Percentiles rank a stretch among this genome's conserved stretches.
These are phyloP conservation scores for Penicillium goetzii DNA, from an alignment of 495 filamentous ascomycete genomes.

Conservation along the genomic window DNA sequence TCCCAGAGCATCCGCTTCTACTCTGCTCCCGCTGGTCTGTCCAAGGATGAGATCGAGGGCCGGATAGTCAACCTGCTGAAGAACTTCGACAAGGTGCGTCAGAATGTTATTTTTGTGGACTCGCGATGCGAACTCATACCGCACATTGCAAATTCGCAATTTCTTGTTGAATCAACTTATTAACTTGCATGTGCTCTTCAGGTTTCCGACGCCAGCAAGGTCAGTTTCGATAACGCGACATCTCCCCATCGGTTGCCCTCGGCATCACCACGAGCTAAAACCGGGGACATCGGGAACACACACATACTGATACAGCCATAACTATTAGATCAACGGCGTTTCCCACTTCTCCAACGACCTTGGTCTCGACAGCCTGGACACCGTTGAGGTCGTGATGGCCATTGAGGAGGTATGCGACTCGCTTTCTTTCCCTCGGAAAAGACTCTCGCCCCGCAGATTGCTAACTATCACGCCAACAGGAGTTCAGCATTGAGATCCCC, in stretches of 20 bases:
- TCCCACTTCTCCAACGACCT: conserved; percentile 97
- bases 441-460: conserved; percentile 10
- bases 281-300: conserved; percentile 5
- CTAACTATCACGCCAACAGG: conserved; percentile 58
- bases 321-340: conserved; percentile 68
- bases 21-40: conserved; percentile 75
- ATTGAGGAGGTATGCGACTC: conserved; percentile 86
- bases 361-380: conserved; percentile 94
- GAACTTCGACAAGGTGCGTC: conserved; percentile 94
- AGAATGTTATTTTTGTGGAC: conserved; percentile 13
- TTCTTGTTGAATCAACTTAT: background rate
- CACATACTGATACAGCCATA: conserved; percentile 15
- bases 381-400: conserved; percentile 99
- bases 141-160: background rate
- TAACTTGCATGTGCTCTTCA: conserved; percentile 34
- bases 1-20: conserved; percentile 76
- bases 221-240: conserved; percentile 45
- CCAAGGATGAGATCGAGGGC: conserved; percentile 83
- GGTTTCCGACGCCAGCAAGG: conserved; percentile 78
- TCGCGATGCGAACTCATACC: background rate
- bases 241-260: conserved; percentile 16
- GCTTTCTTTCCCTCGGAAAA: conserved; percentile 26
- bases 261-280: conserved; percentile 9
- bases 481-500: conserved; percentile 99
- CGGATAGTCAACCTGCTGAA: conserved; percentile 90